A percentile compares a stretch with the other conserved stretches of the same genome.
Evolutionary conservation across 1,139 yeast species (phyloP).

Genomic region (Lodderomyces beijingensis): DNA sequence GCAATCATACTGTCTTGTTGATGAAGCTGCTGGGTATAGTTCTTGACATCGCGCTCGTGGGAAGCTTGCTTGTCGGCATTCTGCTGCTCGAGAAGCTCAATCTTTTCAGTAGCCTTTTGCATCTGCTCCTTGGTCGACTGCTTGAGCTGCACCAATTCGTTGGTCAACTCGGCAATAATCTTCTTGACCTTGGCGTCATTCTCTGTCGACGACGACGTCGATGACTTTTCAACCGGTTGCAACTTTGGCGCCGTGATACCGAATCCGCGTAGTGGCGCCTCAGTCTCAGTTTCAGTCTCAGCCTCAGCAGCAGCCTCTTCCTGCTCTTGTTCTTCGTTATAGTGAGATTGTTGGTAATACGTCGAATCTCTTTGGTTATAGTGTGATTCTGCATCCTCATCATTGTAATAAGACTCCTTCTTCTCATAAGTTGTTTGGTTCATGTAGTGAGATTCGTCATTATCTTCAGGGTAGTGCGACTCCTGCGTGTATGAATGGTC

Average conservation of each 20-base stretch:
- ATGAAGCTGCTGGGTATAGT: conserved; percentile 21
- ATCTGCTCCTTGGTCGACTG: conserved; percentile 47
- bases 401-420: conserved; percentile 1
- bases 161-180: conserved; percentile 39
- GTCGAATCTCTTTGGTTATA: conserved; percentile 1
- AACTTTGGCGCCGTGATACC: too few relatives aligned
- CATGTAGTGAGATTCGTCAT: neutral
- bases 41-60: conserved; percentile 15
- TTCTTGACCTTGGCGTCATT: conserved; percentile 22
- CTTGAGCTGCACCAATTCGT: conserved; percentile 44
- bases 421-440: too few relatives aligned
- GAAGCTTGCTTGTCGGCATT: conserved; percentile 25
- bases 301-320: conserved; percentile 5
- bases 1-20: conserved; percentile 33
- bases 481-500: conserved; percentile 3
- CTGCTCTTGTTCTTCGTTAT: conserved; percentile 3
- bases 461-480: conserved; percentile 3
- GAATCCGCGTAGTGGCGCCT: conserved; percentile 14
- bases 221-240: neutral
- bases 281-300: too few relatives aligned
- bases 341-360: neutral
- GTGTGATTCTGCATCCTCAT: conserved; percentile 1
- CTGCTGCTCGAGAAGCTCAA: conserved; percentile 43
- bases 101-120: conserved; percentile 49
- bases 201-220: conserved; percentile 1